These are phyloP conservation scores for Nepenthes mirabilis DNA, from an alignment of 148 eudicot species.

Conservation along the genomic window DNA sequence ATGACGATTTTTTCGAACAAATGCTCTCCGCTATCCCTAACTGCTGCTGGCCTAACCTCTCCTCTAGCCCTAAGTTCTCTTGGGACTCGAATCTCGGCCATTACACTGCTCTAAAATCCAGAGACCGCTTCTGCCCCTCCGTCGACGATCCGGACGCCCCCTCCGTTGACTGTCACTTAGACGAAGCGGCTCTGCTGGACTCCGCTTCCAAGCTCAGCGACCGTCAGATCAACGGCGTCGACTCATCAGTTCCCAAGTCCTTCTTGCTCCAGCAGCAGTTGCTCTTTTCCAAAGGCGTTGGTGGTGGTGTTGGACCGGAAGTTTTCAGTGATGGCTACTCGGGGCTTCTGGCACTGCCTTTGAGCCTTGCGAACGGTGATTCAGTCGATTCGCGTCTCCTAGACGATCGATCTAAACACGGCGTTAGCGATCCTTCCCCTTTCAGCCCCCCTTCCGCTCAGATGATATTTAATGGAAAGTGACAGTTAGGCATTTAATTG, in stretches of 20 bases:
- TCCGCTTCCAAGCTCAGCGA: slow-evolving; percentile 29
- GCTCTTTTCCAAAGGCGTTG: slow-evolving; percentile 27
- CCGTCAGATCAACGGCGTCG: slow-evolving; percentile 35
- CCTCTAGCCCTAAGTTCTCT: slow-evolving; percentile 7
- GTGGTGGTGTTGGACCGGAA: slow-evolving; percentile 2
- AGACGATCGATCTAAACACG: neutral
- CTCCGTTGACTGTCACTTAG: neutral
- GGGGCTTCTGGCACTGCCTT: neutral
- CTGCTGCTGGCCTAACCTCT: slow-evolving; percentile 32
- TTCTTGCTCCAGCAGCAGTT: slow-evolving; percentile 58
- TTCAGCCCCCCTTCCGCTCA: neutral
- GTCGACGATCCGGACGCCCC: neutral
- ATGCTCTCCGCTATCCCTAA: slow-evolving; percentile 44
- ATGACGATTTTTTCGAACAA: slow-evolving; percentile 60
- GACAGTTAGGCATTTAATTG: neutral
- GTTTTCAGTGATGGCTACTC: neutral
- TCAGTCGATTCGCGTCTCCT: neutral
- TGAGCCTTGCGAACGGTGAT: neutral
- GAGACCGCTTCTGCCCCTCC: too few relatives aligned
- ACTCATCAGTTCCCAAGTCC: slow-evolving; percentile 22
- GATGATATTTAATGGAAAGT: neutral
- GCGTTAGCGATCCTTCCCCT: neutral
- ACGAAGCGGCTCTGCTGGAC: neutral
- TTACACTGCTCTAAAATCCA: too few relatives aligned
- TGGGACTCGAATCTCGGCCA: neutral